Conservation (phyloP, 2,329 filamentous ascomycete genomes). For the Calonectria pseudoreteaudii region DNA sequence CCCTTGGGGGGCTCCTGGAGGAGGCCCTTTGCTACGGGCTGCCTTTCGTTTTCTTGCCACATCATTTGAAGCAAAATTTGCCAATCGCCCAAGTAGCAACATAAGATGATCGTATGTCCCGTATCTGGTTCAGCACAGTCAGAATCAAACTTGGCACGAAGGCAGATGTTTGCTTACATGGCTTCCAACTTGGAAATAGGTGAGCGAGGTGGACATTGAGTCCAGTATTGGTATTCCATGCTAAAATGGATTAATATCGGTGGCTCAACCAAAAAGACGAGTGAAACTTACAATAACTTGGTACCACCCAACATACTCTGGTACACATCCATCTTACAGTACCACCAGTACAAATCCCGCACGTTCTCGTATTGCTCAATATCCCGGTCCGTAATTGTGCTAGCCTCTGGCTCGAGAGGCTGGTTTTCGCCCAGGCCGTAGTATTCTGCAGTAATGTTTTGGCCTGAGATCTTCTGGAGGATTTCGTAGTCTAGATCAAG, state of each 20-base stretch:
- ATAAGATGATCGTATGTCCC: constrained; percentile 91
- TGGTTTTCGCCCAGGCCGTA: constrained; percentile 50
- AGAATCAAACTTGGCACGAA: background rate
- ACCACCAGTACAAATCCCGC: constrained; percentile 95
- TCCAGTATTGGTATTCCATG: constrained; percentile 83
- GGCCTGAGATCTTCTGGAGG: constrained; percentile 56
- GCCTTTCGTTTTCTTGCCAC: constrained; percentile 80
- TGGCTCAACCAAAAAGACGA: background rate
- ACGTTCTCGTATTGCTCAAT: constrained; percentile 84
- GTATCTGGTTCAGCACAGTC: constrained; percentile 67
- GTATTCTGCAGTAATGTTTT: constrained; percentile 51
- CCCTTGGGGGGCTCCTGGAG: constrained; percentile 43
- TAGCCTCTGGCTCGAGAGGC: constrained; percentile 36
- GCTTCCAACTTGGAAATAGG: constrained; percentile 82
- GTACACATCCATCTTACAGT: constrained; percentile 91
- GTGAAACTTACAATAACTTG: constrained; percentile 78
- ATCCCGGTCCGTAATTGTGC: constrained; percentile 66
- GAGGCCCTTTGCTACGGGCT: constrained; percentile 48
- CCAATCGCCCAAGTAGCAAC: constrained; percentile 82
- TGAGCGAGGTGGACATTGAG: constrained; percentile 87
- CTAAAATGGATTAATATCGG: constrained; percentile 57
- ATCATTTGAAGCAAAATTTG: constrained; percentile 83
- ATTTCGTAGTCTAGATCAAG: constrained; percentile 57
- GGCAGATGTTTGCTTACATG: constrained; percentile 60
- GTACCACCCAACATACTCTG: constrained; percentile 92